A percentile compares a stretch with the other conserved stretches of the same genome.
Evolutionary conservation across 352 stramenopile species (phyloP).

Genomic region (Vaucheria bursata): DNA sequence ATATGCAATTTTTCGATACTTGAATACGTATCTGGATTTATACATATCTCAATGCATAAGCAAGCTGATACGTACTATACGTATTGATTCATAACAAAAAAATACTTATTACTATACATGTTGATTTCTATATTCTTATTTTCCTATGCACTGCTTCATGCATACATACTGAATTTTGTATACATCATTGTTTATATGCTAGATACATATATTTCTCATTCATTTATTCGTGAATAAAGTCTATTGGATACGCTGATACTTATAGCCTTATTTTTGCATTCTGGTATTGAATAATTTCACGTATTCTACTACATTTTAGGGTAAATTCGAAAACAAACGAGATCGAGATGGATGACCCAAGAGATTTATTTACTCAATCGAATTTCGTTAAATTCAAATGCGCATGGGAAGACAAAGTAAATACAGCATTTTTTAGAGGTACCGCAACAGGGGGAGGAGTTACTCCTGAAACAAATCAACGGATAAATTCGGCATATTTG

Average conservation of each 20-base stretch:
- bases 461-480: conserved; percentile 91
- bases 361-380: conserved; percentile 89
- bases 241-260: no score
- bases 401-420: conserved; percentile 87
- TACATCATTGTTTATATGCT: background rate
- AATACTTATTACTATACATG: no score
- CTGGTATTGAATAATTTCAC: no score
- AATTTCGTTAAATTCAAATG: conserved; percentile 94
- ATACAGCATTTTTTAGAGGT: conserved; percentile 94
- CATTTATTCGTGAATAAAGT: no score
- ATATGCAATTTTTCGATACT: no score
- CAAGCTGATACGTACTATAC: no score
- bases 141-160: no score
- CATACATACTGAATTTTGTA: background rate
- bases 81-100: no score
- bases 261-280: no score
- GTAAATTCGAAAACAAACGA: conserved; percentile 48
- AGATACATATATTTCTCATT: background rate
- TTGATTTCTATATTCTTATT: no score
- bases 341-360: conserved; percentile 58
- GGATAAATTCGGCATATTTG: conserved; percentile 78
- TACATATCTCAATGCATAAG: no score
- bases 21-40: no score
- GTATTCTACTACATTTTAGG: background rate
- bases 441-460: conserved; percentile 87